Evolutionary conservation across 2,329 filamentous ascomycete genomes (phyloP), one percentile per base, ranked within the genome.

Genomic region (Aspergillus fructus): DNA sequence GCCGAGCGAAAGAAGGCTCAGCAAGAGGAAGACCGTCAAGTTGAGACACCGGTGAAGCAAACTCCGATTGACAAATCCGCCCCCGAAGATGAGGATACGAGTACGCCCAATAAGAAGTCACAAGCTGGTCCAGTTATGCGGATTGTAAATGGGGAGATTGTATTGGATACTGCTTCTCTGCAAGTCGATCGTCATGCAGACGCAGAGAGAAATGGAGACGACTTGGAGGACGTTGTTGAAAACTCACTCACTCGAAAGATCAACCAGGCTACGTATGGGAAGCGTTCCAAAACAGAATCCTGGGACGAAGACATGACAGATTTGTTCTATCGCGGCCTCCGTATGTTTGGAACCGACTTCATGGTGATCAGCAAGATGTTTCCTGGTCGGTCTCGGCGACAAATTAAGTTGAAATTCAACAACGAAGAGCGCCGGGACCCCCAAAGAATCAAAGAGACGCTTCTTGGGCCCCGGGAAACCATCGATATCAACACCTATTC

Each of bases 281-380:
- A 72, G 72, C 71, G 80, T 65, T 74, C 81, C 68, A 83, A 83
- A 61, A 76, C 74, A 8, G 79, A 82, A 59, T 74, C 76, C 0
- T 88, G 85, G 85, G 80, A 79, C 49, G 78, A 81, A 51, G 80
- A 85, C 13, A 73, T 80, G 61, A 88, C 85, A 0, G 82, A 86
- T 42, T 67, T 81, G 11, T 88, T 88, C 68, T 88, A 87, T 67
- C 78, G 85, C 46, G 85, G 83, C 1, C 74, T 88, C 13, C 76
- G 79, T 19, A 84, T 84, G 76, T 88, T 86, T 64, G 85, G 85
- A 37, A 88, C 84, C 0, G 85, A 88, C 66, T 88, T 88, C 63
- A 79, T 81, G 71, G 83, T 87, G 71, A 85, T 88, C 62, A 82
- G 79, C 64, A 83, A 83, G 59, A 78, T 88, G 74, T 87, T 88